Conservation (phyloP, 495 filamentous ascomycete species). For the Bacidia rubella region DNA sequence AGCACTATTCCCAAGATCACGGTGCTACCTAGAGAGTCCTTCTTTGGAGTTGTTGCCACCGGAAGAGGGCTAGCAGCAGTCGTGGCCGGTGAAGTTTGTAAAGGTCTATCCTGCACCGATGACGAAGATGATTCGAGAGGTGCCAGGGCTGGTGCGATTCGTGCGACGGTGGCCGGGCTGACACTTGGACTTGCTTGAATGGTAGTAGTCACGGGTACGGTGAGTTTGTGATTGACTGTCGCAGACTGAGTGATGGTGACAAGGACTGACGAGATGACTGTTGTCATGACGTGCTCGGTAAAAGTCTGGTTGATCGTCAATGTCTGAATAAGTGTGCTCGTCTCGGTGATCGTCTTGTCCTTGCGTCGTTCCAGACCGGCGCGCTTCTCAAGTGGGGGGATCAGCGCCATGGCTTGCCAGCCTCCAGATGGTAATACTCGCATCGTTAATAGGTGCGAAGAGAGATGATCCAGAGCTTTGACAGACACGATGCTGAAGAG, state of each 20-base stretch:
- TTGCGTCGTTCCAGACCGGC: background rate
- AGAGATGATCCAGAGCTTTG: background rate
- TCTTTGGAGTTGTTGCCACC: background rate
- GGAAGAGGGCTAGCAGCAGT: background rate
- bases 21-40: background rate
- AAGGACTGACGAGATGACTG: background rate
- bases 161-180: background rate
- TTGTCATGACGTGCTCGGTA: background rate
- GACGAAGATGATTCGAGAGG: background rate
- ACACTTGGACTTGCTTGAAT: background rate
- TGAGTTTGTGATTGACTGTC: slow-evolving; percentile 1
- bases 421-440: background rate
- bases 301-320: background rate
- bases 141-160: background rate
- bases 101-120: no score
- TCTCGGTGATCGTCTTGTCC: slow-evolving; percentile 3
- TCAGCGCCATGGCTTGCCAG: background rate
- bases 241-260: background rate
- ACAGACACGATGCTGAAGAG: background rate
- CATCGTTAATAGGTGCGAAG: background rate
- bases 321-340: background rate
- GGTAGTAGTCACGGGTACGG: background rate
- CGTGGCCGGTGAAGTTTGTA: background rate
- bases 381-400: background rate
- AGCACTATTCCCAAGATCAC: background rate